Evolutionary conservation across 2,329 filamentous ascomycete species (phyloP), one percentile per base, ranked within the genome.

Genomic region (Chaetomium sp.): DNA sequence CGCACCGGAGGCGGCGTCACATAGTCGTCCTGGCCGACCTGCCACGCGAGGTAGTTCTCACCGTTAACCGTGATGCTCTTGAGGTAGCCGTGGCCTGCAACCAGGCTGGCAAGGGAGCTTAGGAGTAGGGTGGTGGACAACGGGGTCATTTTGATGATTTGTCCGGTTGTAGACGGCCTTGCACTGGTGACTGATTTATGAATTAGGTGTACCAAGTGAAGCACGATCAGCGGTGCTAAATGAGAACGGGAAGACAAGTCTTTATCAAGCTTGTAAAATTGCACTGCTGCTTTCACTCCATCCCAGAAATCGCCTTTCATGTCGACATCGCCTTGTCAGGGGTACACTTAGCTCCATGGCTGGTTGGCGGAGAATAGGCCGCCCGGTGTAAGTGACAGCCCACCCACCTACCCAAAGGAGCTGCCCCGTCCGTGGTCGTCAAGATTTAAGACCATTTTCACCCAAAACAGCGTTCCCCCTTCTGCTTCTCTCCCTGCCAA

Each of bases 21-120:
- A 52, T 61, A 67, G n/a, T 64, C 60, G 43, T 68, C 49, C 40
- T 51, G 49, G 33, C 49, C 49, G 34, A 51, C 49, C 49, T 51
- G 49, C 49, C 49, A 51, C 1, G 49, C 49, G n/a, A 51, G 33
- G n/a, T 51, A 51, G 9, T 51, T 65, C 12, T 63, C 57, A 45
- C 64, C 64, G 45, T 62, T 61, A 48, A 65, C 59, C 19, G 63
- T 62, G 38, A 68, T 64, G 55, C 57, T 63, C 48, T 67, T 62
- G 41, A 67, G 63, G 51, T 61, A 66, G 35, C 66, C 65, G 43
- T 67, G 66, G 11, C 61, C 64, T 5, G 61, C 57, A 36, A 61
- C 64, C 5, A 60, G 53, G 42, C 53, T 52, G 27, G 55, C 47
- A 8, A 58, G 40, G 19, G 47, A 49, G 32, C 43, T 46, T 5